Conservation (phyloP, 225 moss, liverwort and hornwort species). For the Pseudoscleropodium purum region DNA sequence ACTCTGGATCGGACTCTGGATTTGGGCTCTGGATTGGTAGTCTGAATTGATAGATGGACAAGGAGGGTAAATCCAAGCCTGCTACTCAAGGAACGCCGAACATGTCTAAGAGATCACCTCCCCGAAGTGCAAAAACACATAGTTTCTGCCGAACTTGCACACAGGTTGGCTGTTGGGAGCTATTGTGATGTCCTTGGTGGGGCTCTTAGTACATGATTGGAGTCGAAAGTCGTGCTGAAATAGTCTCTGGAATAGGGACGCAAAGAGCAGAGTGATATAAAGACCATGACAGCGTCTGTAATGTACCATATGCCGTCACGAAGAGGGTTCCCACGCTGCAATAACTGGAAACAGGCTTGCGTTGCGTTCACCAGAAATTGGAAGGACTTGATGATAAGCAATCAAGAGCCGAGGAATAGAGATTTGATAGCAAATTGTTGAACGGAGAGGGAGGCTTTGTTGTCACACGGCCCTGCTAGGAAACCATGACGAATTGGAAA, state of each 20-base stretch:
- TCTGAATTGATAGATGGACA: neutral
- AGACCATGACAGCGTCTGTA: slow-evolving; percentile 67
- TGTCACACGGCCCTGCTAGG: slow-evolving; percentile 19
- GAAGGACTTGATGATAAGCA: neutral
- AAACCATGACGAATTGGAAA: slow-evolving; percentile 32
- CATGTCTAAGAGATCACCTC: slow-evolving; percentile 61
- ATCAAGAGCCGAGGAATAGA: neutral
- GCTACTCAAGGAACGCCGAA: neutral
- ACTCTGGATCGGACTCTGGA: neutral
- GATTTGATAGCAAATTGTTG: neutral
- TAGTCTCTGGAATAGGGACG: slow-evolving; percentile 57
- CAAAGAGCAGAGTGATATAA: slow-evolving; percentile 50
- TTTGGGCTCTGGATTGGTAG: neutral
- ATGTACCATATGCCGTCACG: slow-evolving; percentile 69
- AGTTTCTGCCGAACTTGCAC: slow-evolving; percentile 45
- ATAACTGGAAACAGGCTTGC: neutral
- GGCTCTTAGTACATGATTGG: slow-evolving; percentile 17
- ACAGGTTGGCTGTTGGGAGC: slow-evolving; percentile 41
- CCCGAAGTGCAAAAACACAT: slow-evolving; percentile 55
- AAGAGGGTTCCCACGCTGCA: neutral
- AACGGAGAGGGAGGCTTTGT: neutral
- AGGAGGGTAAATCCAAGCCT: neutral
- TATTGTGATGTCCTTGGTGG: slow-evolving; percentile 32
- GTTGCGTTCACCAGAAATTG: neutral
- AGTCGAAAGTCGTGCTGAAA: slow-evolving; percentile 28